These are phyloP conservation scores for Alternaria angustiovoidea DNA, from an alignment of 2,329 filamentous ascomycete genomes.

Conservation along the genomic window DNA sequence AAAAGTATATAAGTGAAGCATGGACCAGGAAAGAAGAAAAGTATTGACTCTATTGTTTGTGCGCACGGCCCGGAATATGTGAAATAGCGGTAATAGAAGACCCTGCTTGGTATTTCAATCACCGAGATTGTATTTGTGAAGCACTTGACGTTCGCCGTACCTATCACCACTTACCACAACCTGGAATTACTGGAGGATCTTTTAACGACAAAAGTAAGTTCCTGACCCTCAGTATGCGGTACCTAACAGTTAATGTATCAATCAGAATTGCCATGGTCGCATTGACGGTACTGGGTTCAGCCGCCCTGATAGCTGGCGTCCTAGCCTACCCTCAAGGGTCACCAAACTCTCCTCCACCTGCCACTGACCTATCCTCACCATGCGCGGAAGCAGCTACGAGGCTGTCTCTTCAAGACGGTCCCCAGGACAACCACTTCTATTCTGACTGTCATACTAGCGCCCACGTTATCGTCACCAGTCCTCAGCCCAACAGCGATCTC, in stretches of 20 bases:
- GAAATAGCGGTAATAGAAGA: neutral
- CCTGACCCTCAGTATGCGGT: neutral
- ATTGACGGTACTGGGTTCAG: neutral
- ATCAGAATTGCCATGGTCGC: neutral
- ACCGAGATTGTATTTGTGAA: neutral
- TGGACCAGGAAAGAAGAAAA: neutral
- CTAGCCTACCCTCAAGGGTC: neutral
- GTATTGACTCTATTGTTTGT: neutral
- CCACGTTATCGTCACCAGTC: conserved; percentile 69
- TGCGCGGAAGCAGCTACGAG: conserved; percentile 29
- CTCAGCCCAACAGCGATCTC: conserved; percentile 62
- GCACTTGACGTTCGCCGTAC: neutral
- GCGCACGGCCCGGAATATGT: neutral
- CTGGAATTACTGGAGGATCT: neutral
- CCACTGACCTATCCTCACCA: neutral
- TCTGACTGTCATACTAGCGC: conserved; percentile 68
- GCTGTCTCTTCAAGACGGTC: conserved; percentile 62
- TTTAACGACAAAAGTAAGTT: neutral
- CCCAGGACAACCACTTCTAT: conserved; percentile 72
- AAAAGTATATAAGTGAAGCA: neutral
- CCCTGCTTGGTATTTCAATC: neutral
- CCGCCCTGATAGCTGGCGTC: neutral
- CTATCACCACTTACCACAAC: neutral
- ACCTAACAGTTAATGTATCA: neutral
- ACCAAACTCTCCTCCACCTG: neutral